These are phyloP conservation scores for Lachancea sp. DNA, from an alignment of 805 yeast species.

Conservation along the genomic window DNA sequence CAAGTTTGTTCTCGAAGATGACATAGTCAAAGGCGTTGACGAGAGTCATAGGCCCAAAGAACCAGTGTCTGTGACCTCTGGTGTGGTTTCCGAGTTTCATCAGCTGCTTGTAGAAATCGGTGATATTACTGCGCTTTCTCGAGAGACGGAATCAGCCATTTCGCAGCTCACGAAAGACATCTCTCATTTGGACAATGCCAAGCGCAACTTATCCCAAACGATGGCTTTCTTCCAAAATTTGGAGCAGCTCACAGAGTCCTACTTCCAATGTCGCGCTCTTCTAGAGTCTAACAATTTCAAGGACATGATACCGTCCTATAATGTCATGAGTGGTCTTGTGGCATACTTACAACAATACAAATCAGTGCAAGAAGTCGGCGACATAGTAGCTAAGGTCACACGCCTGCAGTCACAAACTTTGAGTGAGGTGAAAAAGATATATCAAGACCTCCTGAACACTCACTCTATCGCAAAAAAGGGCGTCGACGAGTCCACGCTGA, in stretches of 20 bases:
- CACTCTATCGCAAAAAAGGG: constrained; percentile 19
- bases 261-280: constrained; percentile 18
- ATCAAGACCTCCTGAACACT: constrained; percentile 14
- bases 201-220: constrained; percentile 73
- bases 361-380: constrained; percentile 59
- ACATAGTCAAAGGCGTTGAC: constrained; percentile 31
- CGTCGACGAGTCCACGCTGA: constrained; percentile 31
- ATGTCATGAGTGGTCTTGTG: constrained; percentile 29
- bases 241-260: constrained; percentile 65
- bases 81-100: constrained; percentile 26
- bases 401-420: constrained; percentile 23
- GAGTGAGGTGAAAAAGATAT: constrained; percentile 20
- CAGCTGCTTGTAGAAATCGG: constrained; percentile 44
- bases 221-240: constrained; percentile 83
- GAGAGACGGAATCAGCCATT: constrained; percentile 58
- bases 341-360: constrained; percentile 56
- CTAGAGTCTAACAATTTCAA: constrained; percentile 15
- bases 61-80: constrained; percentile 8
- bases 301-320: constrained; percentile 26
- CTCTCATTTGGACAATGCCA: constrained; percentile 71
- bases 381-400: constrained; percentile 24
- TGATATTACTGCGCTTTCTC: constrained; percentile 56
- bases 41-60: constrained; percentile 15
- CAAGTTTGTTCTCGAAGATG: constrained; percentile 42
- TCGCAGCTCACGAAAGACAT: constrained; percentile 69